Evolutionary conservation across 2,329 filamentous ascomycete genomes (phyloP), one percentile per base, ranked within the genome.

Genomic region (Trichoderma breve): DNA sequence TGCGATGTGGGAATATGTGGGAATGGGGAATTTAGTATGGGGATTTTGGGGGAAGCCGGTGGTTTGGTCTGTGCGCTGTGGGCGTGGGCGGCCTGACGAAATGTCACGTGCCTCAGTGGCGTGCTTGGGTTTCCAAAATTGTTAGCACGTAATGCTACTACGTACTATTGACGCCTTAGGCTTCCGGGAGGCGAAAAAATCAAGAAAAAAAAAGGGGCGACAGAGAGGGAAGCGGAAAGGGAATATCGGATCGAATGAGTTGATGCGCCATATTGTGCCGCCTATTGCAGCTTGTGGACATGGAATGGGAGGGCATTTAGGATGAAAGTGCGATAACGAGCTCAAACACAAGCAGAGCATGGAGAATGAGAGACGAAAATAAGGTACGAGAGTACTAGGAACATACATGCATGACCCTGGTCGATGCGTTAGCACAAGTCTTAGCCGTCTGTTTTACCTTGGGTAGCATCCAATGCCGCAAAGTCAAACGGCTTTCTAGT

Each of bases 401-500:
- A 24, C 47, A 66, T 57, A 39, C 32, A 67, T 67, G 64, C 64
- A 67, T 39, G 64, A 67, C 21, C 64, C 64, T 55, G 26, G 64
- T 55, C 21, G 64, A n/a, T 67, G 64, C 64, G 64, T 55, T 67
- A 67, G 64, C 32, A 53, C 43, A 26, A 9, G 63, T 55, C n/a
- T 53, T 34, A 34, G 64, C 30, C 64, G 24, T 67, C 47, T 32
- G 64, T 67, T 55, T 26, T 36, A 21, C 47, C n/a, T 57, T 67
- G 51, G 64, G 64, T 67, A 67, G 32, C 51, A 67, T 67, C 32
- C 47, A 21, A 28, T 55, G 47, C 51, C 47, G 30, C 64, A 57
- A 34, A 67, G 47, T 55, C 26, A 55, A 53, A 55, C 64, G 64
- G 47, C 47, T 67, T 67, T 67, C 64, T 67, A 67, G 64, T 67